Evolutionary conservation across 2,329 filamentous ascomycete genomes (phyloP).

Genomic region (Berkeleyomyces basicola): DNA sequence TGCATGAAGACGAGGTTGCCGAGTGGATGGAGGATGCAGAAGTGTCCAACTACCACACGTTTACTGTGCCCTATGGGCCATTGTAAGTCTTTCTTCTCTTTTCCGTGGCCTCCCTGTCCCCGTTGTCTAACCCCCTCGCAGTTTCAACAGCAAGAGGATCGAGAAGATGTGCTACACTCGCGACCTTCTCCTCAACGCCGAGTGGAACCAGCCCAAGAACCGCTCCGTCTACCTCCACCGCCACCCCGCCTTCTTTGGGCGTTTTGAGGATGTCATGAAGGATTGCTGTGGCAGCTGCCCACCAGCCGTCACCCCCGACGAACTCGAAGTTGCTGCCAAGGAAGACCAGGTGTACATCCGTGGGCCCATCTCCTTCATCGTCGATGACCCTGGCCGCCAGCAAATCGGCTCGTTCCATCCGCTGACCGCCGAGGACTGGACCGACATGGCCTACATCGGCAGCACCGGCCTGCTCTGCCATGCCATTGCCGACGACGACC

Average conservation of each 20-base stretch:
- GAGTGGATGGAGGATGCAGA: slow-evolving; percentile 70
- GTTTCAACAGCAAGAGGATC: slow-evolving; percentile 49
- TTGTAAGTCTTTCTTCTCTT: slow-evolving; percentile 18
- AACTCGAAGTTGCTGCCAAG: slow-evolving; percentile 51
- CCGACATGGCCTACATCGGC: slow-evolving; percentile 77
- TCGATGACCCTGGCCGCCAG: slow-evolving; percentile 68
- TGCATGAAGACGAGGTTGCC: slow-evolving; percentile 62
- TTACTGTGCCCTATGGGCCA: slow-evolving; percentile 51
- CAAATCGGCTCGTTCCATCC: slow-evolving; percentile 59
- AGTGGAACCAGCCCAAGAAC: slow-evolving; percentile 68
- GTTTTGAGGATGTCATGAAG: slow-evolving; percentile 53
- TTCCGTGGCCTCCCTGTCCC: not conserved
- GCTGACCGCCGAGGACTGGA: slow-evolving; percentile 69
- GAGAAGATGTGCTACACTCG: slow-evolving; percentile 70
- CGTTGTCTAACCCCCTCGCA: not conserved
- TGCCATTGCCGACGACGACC: slow-evolving; percentile 59
- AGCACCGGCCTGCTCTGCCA: slow-evolving; percentile 63
- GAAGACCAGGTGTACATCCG: slow-evolving; percentile 64
- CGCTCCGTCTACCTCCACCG: slow-evolving; percentile 65
- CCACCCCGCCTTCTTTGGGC: slow-evolving; percentile 73
- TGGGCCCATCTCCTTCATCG: slow-evolving; percentile 56
- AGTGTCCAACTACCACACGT: slow-evolving; percentile 63
- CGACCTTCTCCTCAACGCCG: slow-evolving; percentile 66
- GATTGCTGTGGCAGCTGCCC: slow-evolving; percentile 78
- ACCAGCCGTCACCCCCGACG: slow-evolving; percentile 48